Conservation (phyloP, 306 rosid species). For the Gastrolobium villosum region DNA sequence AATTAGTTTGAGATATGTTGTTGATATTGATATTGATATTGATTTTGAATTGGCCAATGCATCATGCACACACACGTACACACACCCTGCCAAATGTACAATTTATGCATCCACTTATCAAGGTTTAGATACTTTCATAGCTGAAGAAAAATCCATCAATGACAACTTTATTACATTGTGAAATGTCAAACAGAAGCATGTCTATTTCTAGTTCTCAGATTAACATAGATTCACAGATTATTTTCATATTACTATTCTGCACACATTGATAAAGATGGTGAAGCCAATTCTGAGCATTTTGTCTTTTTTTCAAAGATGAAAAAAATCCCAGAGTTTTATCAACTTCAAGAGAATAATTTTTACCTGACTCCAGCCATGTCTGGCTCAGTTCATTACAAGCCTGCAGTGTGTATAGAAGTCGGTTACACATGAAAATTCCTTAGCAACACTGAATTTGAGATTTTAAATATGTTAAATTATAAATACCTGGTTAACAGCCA, state of each 20-base stretch:
- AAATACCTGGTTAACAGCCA: conserved; percentile 98
- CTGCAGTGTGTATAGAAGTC: conserved; percentile 57
- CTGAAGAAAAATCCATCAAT: conserved; percentile 5
- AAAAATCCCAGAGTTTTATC: conserved; percentile 1
- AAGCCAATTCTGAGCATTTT: conserved; percentile 30
- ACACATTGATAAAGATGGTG: conserved; percentile 30
- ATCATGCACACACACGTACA: neutral
- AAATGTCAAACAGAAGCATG: conserved; percentile 28
- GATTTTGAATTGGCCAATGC: no score
- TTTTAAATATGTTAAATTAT: conserved; percentile 7
- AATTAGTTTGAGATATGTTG: no score
- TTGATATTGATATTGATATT: no score
- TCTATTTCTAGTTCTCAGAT: conserved; percentile 1
- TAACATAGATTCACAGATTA: conserved; percentile 28
- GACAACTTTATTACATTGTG: conserved; percentile 17
- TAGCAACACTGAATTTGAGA: conserved; percentile 10
- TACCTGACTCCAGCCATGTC: conserved; percentile 99
- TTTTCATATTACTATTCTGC: conserved; percentile 31
- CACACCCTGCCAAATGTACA: conserved; percentile 13
- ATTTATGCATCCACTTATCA: neutral
- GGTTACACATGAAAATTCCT: conserved; percentile 25
- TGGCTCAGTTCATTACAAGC: conserved; percentile 97
- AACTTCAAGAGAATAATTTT: conserved; percentile 29
- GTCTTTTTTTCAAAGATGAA: neutral
- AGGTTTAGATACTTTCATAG: conserved; percentile 18